These are phyloP conservation scores for Solanum piurae DNA, from an alignment of 257 asterid species.

Conservation along the genomic window DNA sequence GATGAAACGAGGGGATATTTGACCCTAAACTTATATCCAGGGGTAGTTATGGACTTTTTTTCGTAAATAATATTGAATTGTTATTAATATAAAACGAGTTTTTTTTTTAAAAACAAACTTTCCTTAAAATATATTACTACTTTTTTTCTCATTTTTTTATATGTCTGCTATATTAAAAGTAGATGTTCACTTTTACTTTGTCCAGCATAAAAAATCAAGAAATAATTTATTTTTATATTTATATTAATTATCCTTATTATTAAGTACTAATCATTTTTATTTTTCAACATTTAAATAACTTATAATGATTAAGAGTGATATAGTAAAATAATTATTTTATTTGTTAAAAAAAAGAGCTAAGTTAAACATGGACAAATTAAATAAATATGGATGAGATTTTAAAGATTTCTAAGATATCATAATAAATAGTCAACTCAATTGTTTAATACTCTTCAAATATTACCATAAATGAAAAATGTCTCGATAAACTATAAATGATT, in stretches of 20 bases:
- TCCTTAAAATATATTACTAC: neutral
- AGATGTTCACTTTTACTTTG: no score
- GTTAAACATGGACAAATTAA: no score
- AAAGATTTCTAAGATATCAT: neutral
- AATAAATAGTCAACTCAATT: neutral
- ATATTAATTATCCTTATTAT: no score
- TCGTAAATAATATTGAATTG: neutral
- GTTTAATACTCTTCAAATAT: neutral
- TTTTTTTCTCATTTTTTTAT: no score
- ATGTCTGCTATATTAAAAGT: no score
- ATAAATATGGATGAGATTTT: neutral
- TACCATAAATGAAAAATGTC: neutral
- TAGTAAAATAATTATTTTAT: no score
- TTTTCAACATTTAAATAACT: neutral
- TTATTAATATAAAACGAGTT: no score
- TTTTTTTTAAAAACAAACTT: no score
- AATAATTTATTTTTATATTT: no score
- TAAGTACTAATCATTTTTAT: no score
- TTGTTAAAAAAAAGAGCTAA: no score
- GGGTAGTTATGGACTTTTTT: neutral
- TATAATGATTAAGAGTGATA: neutral
- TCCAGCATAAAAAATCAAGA: no score
- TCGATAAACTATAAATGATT: neutral
- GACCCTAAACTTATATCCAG: neutral
- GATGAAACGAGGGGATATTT: neutral